phyloP scores from a whole-genome alignment of 2,329 filamentous ascomycete genomes.

The Aspergillus caelatus region DNA sequence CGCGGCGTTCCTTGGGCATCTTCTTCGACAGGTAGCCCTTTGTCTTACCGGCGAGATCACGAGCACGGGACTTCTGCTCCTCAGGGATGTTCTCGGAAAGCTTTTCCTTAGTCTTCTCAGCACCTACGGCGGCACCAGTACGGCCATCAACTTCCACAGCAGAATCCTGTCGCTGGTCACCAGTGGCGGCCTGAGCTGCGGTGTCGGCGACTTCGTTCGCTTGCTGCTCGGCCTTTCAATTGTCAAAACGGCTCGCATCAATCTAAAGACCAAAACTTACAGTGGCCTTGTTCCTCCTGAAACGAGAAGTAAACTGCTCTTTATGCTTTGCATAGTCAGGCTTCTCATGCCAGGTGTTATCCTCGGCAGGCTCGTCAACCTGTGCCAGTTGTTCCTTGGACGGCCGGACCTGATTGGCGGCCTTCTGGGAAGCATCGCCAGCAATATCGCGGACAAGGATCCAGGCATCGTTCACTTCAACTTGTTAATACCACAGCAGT shows the following conservation, averaged over 20 bases:
- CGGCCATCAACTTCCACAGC: conserved; percentile 58
- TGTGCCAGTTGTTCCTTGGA: conserved; percentile 74
- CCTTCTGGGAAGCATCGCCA: conserved; percentile 82
- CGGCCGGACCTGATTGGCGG: conserved; percentile 74
- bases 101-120: conserved; percentile 52
- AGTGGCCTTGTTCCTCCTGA: conserved; percentile 60
- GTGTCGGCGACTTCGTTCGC: conserved; percentile 60
- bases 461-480: conserved; percentile 73
- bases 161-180: conserved; percentile 51
- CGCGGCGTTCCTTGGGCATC: conserved; percentile 87
- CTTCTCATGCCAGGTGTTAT: conserved; percentile 91
- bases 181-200: conserved; percentile 54
- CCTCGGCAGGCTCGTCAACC: conserved; percentile 81
- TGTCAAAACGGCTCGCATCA: not conserved
- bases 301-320: conserved; percentile 64
- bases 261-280: conserved; percentile 38
- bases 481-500: conserved; percentile 20
- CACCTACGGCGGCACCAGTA: conserved; percentile 42
- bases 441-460: conserved; percentile 86
- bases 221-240: conserved; percentile 45
- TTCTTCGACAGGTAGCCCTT: conserved; percentile 81
- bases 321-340: conserved; percentile 72
- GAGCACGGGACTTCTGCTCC: conserved; percentile 50
- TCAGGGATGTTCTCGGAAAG: conserved; percentile 66
- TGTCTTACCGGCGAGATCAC: conserved; percentile 48